Percentiles rank a stretch among this genome's conserved stretches.
Conservation (phyloP, 2,329 filamentous ascomycete species). For the Fusarium abutilonis region DNA sequence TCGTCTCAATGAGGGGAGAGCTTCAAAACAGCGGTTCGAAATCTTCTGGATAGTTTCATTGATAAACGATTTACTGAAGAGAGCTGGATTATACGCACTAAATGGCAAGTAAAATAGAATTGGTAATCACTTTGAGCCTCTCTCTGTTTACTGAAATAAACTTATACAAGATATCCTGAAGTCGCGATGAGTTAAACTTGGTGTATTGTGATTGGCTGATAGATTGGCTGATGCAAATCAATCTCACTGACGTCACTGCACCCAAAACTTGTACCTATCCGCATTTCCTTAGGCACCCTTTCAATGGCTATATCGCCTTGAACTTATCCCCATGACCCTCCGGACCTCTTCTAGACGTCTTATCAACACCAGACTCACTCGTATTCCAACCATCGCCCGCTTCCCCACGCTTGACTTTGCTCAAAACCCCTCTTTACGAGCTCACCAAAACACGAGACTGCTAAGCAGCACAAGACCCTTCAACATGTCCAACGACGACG, state of each 20-base stretch:
- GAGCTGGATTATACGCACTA: not conserved
- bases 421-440: conserved; percentile 1
- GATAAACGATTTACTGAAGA: conserved; percentile 5
- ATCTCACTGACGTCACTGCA: conserved; percentile 47
- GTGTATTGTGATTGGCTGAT: conserved; percentile 14
- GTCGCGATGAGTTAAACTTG: not conserved
- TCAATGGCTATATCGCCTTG: conserved; percentile 9
- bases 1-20: not conserved
- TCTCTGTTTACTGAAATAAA: not conserved
- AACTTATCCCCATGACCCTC: conserved; percentile 36
- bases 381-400: not conserved
- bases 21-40: not conserved
- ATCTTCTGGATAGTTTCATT: not conserved
- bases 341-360: conserved; percentile 19
- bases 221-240: conserved; percentile 8
- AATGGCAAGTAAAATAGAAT: not conserved
- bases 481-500: conserved; percentile 78
- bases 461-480: conserved; percentile 37
- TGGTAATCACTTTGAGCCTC: not conserved
- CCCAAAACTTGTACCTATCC: conserved; percentile 29
- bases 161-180: no score
- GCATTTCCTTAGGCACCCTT: conserved; percentile 19
- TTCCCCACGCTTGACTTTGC: not conserved
- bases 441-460: conserved; percentile 14
- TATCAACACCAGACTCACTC: not conserved